These are phyloP conservation scores for Avena atlantica DNA, from an alignment of 176 grass and related monocot species.

Conservation along the genomic window DNA sequence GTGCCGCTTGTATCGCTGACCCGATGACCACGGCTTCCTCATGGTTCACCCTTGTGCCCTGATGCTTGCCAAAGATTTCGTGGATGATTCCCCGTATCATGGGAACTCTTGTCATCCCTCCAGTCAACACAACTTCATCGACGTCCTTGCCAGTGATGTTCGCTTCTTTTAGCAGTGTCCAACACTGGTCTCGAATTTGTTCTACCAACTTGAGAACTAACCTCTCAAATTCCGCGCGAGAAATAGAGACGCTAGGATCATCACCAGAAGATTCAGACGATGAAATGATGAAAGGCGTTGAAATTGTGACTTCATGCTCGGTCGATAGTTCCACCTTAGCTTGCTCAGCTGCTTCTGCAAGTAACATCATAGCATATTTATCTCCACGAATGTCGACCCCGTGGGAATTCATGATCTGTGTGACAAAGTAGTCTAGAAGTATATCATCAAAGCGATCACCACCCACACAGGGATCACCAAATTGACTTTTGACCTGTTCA, in stretches of 20 bases:
- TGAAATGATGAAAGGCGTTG: neutral
- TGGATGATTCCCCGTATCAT: neutral
- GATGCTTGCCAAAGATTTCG: slow-evolving; percentile 5
- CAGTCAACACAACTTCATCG: neutral
- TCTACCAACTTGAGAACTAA: neutral
- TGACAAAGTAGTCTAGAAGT: neutral
- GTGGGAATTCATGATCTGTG: neutral
- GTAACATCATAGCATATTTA: neutral
- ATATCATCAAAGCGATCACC: slow-evolving; percentile 31
- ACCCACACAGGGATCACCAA: neutral
- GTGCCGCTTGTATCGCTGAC: slow-evolving; percentile 17
- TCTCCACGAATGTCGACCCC: neutral
- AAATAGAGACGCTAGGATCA: slow-evolving; percentile 1
- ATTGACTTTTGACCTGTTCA: neutral
- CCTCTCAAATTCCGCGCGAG: neutral
- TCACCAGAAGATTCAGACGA: neutral
- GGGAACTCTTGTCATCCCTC: slow-evolving; percentile 31
- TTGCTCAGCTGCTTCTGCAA: neutral
- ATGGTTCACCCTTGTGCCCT: neutral
- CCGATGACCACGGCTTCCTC: slow-evolving; percentile 36
- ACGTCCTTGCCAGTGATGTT: neutral
- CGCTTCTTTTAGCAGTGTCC: neutral
- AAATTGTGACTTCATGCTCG: neutral
- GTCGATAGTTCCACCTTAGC: slow-evolving; percentile 15
- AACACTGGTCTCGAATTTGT: neutral